These are phyloP conservation scores for Litsea cubeba DNA, from an alignment of 164 flowering plant genomes.

Conservation along the genomic window DNA sequence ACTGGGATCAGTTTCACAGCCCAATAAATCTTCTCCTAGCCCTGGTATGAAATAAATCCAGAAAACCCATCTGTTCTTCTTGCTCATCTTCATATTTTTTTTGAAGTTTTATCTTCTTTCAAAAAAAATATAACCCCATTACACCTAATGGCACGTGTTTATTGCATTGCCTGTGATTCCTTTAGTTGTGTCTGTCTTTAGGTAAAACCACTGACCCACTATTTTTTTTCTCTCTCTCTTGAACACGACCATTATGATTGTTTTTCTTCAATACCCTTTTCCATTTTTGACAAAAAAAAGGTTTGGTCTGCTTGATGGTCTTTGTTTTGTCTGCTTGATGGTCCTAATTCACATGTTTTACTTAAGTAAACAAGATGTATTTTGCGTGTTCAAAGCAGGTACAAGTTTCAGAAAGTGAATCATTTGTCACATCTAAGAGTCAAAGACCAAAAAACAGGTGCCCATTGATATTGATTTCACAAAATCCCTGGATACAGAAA, in stretches of 20 bases:
- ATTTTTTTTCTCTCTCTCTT: no score
- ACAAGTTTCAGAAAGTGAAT: constrained; percentile 35
- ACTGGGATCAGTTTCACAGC: constrained; percentile 29
- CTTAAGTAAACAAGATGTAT: not conserved
- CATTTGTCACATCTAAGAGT: constrained; percentile 38
- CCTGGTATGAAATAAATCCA: constrained; percentile 5
- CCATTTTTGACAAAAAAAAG: no score
- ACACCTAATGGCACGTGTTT: not conserved
- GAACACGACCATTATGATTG: no score
- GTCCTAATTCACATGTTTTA: not conserved
- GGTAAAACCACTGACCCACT: no score
- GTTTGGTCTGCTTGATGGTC: not conserved
- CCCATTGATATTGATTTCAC: constrained; percentile 64
- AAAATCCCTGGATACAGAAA: constrained; percentile 49
- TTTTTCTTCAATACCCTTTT: no score
- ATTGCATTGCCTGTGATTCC: no score
- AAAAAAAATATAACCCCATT: no score
- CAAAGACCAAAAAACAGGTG: constrained; percentile 46
- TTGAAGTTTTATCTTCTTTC: not conserved
- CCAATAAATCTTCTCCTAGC: constrained; percentile 26
- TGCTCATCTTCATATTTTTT: not conserved
- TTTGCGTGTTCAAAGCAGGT: constrained; percentile 45
- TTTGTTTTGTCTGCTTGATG: not conserved
- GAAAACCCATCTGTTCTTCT: not conserved
- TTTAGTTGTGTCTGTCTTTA: no score